Base-by-base conservation (phyloP, 2,329 filamentous ascomycete genomes). In the Fusarium sp. region DNA sequence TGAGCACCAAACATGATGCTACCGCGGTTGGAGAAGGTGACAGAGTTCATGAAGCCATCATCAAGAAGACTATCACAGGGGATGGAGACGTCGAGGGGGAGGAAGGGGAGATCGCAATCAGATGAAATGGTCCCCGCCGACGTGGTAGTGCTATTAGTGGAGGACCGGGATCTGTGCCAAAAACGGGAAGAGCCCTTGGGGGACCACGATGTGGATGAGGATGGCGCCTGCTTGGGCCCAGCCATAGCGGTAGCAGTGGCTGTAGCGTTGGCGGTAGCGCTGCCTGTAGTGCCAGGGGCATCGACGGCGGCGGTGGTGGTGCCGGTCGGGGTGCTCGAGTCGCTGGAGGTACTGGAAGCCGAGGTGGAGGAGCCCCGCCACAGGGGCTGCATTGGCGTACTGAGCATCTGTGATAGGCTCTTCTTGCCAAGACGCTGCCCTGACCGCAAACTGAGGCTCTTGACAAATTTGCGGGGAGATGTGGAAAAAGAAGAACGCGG, bases 1-100 rank as follows among this genome's bases (percentile, higher is more conserved):
- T 87, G 87, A 62, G 85, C 86, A 71, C 87, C 86, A 78, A 91
- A 86, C 86, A 92, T 89, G 76, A 92, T 84, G 81, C 90, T 92
- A 73, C 90, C 90, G 75, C 90, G 86, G 71, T 90, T 90, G 66
- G 90, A 91, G 78, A 92, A 92, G 73, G 86, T 86, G 73, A 92
- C 81, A 65, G 85, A 84, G 73, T 83, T 85, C 77, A 92, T 80
- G 78, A 89, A 88, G 76, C 87, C 88, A 83, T 90, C 88, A 71
- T 90, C 89, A 72, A 91, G 82, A 64, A 91, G 83, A 76, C 81
- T 85, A 66, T 88, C 87, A 64, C 86, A 87, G 50, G 89, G 89
- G 76, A 92, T 90, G 67, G 82, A 79, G 58, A 90, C 87, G 77
- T 85, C 87, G 78, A 92, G 85, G 68, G 89, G 88, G 69, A 84